These are phyloP conservation scores for Helianthus tuberosus DNA, from an alignment of 129 eudicot species.

Conservation along the genomic window DNA sequence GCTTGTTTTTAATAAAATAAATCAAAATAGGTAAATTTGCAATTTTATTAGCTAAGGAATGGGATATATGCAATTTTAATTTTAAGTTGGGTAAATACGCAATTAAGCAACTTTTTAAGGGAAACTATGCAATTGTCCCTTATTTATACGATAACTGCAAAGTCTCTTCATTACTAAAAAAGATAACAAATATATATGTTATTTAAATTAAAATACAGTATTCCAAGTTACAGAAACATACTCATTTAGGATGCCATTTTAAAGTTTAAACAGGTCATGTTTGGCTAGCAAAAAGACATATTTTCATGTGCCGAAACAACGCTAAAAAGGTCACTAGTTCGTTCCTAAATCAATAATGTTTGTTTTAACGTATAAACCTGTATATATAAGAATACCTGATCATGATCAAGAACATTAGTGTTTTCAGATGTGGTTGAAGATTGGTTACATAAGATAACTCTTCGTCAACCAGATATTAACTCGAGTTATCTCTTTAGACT, in stretches of 20 bases:
- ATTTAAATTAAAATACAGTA: not conserved
- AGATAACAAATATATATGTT: not conserved
- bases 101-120: too few relatives aligned
- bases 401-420: constrained; percentile 41
- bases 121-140: too few relatives aligned
- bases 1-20: too few relatives aligned
- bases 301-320: not conserved
- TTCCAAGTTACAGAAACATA: not conserved
- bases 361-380: too few relatives aligned
- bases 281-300: not conserved
- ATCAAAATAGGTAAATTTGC: too few relatives aligned
- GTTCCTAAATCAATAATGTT: not conserved
- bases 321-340: not conserved
- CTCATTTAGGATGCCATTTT: not conserved
- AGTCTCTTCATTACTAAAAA: not conserved
- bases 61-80: too few relatives aligned
- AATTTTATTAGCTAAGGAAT: too few relatives aligned
- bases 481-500: constrained; percentile 66
- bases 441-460: constrained; percentile 48
- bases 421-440: constrained; percentile 64
- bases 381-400: too few relatives aligned
- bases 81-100: too few relatives aligned
- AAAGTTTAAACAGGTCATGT: not conserved
- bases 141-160: not conserved
- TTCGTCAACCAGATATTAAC: constrained; percentile 49